These are phyloP conservation scores for Cladophialophora yegresii DNA, from an alignment of 2,329 filamentous ascomycete species.

Conservation along the genomic window DNA sequence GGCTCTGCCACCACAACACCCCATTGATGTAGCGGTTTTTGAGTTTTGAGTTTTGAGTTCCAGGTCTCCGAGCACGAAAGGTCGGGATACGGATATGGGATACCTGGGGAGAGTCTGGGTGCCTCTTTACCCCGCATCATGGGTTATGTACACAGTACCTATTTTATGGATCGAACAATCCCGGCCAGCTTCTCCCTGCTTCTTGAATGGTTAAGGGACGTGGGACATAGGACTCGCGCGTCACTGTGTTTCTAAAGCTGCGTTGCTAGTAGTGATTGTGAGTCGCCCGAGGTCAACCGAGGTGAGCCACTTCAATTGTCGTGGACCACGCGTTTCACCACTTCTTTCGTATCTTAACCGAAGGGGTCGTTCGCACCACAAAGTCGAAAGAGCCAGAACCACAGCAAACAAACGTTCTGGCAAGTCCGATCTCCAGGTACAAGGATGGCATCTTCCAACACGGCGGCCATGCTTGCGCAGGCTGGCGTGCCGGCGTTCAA, in stretches of 20 bases:
- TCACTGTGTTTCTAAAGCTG: not conserved
- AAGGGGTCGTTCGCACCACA: not conserved
- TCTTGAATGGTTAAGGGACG: not conserved
- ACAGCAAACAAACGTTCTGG: not conserved
- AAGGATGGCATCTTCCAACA: constrained; percentile 22
- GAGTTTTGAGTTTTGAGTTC: not conserved
- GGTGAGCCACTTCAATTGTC: not conserved
- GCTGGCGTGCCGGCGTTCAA: constrained; percentile 35
- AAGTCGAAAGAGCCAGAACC: not conserved
- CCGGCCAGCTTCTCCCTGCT: not conserved
- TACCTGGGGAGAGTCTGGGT: not conserved
- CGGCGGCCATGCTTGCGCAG: constrained; percentile 13
- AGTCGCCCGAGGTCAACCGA: not conserved
- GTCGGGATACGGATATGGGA: not conserved
- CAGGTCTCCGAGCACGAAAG: not conserved
- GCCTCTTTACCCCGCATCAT: not conserved
- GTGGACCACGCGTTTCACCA: not conserved
- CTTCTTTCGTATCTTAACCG: not conserved
- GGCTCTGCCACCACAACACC: not conserved
- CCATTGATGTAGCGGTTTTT: not conserved
- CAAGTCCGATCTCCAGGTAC: not conserved
- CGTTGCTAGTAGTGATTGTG: not conserved
- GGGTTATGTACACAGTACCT: no score
- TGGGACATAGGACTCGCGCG: no score
- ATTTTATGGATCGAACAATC: no score